phyloP scores from a whole-genome alignment of 2,329 filamentous ascomycete genomes.

The Fusarium metavorans region DNA sequence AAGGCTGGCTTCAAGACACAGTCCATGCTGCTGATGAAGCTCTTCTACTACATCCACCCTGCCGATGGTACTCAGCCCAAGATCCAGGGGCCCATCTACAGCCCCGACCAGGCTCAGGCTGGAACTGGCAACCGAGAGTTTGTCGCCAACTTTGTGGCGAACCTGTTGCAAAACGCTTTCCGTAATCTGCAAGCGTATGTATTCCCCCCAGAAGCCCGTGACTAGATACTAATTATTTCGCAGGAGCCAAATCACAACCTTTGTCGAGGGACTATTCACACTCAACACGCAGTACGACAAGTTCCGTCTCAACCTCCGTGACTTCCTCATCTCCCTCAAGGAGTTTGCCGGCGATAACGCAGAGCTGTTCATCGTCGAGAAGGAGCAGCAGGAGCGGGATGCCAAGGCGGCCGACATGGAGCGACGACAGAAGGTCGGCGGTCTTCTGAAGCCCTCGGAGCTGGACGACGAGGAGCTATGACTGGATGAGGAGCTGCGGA shows the following conservation, averaged over 20 bases:
- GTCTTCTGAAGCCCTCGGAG: constrained; percentile 96
- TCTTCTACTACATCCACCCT: constrained; percentile 94
- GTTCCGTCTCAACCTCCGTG: constrained; percentile 95
- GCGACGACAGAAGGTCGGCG: constrained; percentile 93
- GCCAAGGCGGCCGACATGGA: constrained; percentile 91
- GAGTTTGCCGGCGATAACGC: constrained; percentile 97
- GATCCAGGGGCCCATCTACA: constrained; percentile 93
- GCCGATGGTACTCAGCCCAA: constrained; percentile 78
- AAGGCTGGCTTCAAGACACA: constrained; percentile 99
- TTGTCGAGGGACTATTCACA: constrained; percentile 90
- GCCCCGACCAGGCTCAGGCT: constrained; percentile 80
- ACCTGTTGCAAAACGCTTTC: constrained; percentile 89
- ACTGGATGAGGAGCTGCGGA: constrained; percentile 78
- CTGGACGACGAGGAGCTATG: constrained; percentile 92
- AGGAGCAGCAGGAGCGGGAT: constrained; percentile 89
- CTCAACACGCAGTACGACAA: constrained; percentile 90
- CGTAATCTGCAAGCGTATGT: constrained; percentile 90
- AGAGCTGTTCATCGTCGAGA: constrained; percentile 92
- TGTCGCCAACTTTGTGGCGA: constrained; percentile 86
- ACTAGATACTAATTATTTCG: constrained; percentile 49
- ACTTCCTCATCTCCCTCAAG: constrained; percentile 97
- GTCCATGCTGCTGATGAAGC: constrained; percentile 90
- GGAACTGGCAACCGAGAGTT: constrained; percentile 94
- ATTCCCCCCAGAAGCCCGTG: neutral
- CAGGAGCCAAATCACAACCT: constrained; percentile 87